A percentile compares a stretch with the other conserved stretches of the same genome.
Conservation (phyloP, 2,329 filamentous ascomycete species). For the Fusarium tricinctum region DNA sequence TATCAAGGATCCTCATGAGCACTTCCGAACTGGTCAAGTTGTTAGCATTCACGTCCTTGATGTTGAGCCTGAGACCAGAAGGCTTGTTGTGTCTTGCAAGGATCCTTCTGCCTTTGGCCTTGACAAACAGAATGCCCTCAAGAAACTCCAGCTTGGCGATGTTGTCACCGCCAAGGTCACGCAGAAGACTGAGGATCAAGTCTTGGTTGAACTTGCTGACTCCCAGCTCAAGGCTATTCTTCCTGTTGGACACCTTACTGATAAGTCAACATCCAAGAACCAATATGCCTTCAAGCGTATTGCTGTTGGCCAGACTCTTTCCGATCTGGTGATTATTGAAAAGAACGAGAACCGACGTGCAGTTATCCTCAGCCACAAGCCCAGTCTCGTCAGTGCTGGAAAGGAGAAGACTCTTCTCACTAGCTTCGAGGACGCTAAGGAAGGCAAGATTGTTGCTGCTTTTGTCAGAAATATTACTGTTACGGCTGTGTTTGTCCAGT, state of each 20-base stretch:
- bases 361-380: slow-evolving; percentile 85
- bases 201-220: slow-evolving; percentile 81
- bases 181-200: slow-evolving; percentile 83
- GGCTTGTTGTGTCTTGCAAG: slow-evolving; percentile 92
- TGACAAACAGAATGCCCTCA: slow-evolving; percentile 82
- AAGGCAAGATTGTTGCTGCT: slow-evolving; percentile 78
- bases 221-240: slow-evolving; percentile 83
- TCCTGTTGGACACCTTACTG: slow-evolving; percentile 82
- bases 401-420: slow-evolving; percentile 80
- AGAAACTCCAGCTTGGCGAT: slow-evolving; percentile 79
- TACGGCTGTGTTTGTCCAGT: slow-evolving; percentile 89
- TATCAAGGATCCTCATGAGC: slow-evolving; percentile 88
- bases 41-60: slow-evolving; percentile 90
- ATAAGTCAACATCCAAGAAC: slow-evolving; percentile 85
- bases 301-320: slow-evolving; percentile 84
- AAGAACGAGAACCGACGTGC: slow-evolving; percentile 84
- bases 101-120: slow-evolving; percentile 82
- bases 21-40: slow-evolving; percentile 92
- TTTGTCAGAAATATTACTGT: slow-evolving; percentile 88
- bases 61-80: slow-evolving; percentile 77
- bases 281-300: slow-evolving; percentile 83
- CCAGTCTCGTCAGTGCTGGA: slow-evolving; percentile 81
- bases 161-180: slow-evolving; percentile 83
- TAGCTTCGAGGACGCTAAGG: slow-evolving; percentile 77
- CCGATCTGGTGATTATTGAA: slow-evolving; percentile 86